These are phyloP conservation scores for Mitragyna speciosa DNA, from an alignment of 257 asterid species.

Conservation along the genomic window DNA sequence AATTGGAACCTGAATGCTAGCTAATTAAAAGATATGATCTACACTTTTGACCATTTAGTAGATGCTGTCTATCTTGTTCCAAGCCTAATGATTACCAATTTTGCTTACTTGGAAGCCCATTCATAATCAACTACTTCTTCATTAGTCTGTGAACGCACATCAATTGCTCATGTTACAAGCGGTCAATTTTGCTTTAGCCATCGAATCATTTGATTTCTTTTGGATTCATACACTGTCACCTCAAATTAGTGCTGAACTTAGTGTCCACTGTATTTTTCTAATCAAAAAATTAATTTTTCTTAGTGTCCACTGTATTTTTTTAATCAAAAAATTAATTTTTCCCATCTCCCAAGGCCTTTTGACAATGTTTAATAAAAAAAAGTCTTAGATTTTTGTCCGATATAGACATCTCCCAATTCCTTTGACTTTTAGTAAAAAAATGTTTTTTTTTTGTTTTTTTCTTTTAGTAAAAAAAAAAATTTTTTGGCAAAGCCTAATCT, in stretches of 20 bases:
- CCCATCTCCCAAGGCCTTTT: too few species aligned
- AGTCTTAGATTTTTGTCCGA: too few species aligned
- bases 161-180: background rate
- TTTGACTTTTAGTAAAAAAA: too few species aligned
- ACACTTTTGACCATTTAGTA: constrained; percentile 1
- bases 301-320: too few species aligned
- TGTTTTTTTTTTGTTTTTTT: too few species aligned
- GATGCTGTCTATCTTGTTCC: background rate
- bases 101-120: constrained; percentile 13
- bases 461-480: too few species aligned
- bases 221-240: background rate
- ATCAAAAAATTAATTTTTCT: background rate
- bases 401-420: too few species aligned
- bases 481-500: too few species aligned
- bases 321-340: too few species aligned
- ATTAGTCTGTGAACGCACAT: background rate
- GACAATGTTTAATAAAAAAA: too few species aligned
- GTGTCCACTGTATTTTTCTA: background rate
- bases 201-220: background rate
- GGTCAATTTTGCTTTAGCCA: background rate
- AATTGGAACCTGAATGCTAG: background rate
- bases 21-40: background rate
- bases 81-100: background rate
- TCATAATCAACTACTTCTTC: background rate
- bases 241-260: constrained; percentile 9